A percentile compares a stretch with the other conserved stretches of the same genome.
Conservation (phyloP, 2,329 filamentous ascomycete species). For the Fusarium graminum region DNA sequence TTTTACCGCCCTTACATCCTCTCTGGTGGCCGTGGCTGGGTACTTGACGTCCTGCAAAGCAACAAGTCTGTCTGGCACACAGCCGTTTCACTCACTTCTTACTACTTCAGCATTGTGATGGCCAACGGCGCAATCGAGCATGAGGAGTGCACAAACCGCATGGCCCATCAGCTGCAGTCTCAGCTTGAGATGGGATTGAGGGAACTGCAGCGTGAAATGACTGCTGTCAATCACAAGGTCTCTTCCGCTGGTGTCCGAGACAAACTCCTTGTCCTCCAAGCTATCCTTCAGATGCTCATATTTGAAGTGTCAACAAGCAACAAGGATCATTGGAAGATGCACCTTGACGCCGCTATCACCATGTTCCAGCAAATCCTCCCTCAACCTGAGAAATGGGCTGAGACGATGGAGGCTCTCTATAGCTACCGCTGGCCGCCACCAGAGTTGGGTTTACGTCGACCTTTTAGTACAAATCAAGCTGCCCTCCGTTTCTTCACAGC, state of each 20-base stretch:
- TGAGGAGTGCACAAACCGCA: conserved; percentile 53
- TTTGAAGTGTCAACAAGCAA: conserved; percentile 63
- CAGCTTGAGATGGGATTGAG: conserved; percentile 61
- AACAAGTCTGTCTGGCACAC: conserved; percentile 71
- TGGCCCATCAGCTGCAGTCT: conserved; percentile 57
- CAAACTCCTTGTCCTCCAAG: conserved; percentile 60
- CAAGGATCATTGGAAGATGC: conserved; percentile 64
- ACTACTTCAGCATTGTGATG: conserved; percentile 66
- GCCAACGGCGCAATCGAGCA: conserved; percentile 52
- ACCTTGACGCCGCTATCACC: conserved; percentile 63
- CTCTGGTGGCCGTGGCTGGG: conserved; percentile 71
- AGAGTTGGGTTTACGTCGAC: conserved; percentile 50
- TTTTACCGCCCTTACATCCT: conserved; percentile 70
- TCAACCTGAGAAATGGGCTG: conserved; percentile 54
- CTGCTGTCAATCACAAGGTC: conserved; percentile 52
- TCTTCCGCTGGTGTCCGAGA: conserved; percentile 51
- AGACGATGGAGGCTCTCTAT: conserved; percentile 52
- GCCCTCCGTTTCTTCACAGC: conserved; percentile 63
- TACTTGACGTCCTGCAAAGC: conserved; percentile 67
- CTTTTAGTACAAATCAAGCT: conserved; percentile 62
- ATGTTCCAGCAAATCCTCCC: conserved; percentile 63
- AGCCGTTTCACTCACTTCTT: conserved; percentile 67
- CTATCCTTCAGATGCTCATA: conserved; percentile 66
- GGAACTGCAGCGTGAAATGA: conserved; percentile 60
- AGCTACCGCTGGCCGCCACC: conserved; percentile 54